Base-by-base conservation (phyloP, 352 stramenopile species). In the Blastocystis sp. region DNA sequence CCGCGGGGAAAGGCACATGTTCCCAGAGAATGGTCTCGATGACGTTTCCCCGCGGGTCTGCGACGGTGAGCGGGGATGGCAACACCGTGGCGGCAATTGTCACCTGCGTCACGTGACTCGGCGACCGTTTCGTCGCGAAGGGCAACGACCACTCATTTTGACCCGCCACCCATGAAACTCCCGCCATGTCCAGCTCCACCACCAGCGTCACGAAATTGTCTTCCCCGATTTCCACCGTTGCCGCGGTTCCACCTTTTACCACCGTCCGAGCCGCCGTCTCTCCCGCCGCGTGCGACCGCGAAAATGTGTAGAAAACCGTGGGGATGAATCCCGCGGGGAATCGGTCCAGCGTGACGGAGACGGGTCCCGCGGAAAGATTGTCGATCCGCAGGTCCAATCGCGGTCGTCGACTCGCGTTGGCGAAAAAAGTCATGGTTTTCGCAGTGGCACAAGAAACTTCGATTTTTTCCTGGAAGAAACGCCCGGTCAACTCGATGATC, bases 161-260 rank as follows among this genome's bases (percentile, higher is more conserved):
- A 32, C 69, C 69, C 27, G 42, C 40, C 49, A 21, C 7, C 44
- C 49, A 81, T 4, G 61, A 14, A 1, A 81, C 44, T 38, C 49
- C n/a, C 27, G 61, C 42, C 69, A 81, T 81, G 51, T 81, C 46
- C 46, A 81, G 27, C 34, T 81, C 69, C n/a, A 81, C 24, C n/a
- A 51, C 44, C 42, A 81, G 42, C 0, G 49, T 81, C 44, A 40
- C 69, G 21, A 63, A 81, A 29, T 44, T 63, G 4, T 29, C 34
- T 51, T 81, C 69, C 4, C 36, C 42, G 21, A 81, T 57, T 27
- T 32, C 14, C 18, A 81, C 46, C 0, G 42, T n/a, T 0, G 69
- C n/a, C 0, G 36, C 21, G 2, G 11, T 81, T 78, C 44, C 42
- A 46, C n/a, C 63, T 7, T 64, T 63, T 16, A 64, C 21, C 16